Evolutionary conservation across 192 early-diverging fungal genomes (phyloP), one percentile per base, ranked within the genome.

Genomic region (Coemansia javaensis): DNA sequence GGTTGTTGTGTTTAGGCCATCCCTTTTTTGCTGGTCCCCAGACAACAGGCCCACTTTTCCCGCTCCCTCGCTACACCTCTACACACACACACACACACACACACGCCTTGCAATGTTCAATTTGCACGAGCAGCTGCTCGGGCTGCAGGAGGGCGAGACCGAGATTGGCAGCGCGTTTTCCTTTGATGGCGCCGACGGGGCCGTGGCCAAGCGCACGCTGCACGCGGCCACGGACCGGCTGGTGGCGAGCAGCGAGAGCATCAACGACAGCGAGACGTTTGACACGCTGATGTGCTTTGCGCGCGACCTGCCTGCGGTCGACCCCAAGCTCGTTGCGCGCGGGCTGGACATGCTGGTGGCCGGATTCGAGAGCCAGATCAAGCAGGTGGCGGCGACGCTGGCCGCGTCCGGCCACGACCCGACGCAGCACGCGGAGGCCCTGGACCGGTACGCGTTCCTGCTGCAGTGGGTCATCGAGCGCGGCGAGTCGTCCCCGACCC

Each of bases 371-470:
- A 69, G 75, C 33, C 84, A 89, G 54, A 79, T 87, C 21, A 67
- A 76, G 62, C 52, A 64, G 5, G 78, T 85, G 5, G 47, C 81
- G 14, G 59, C 50, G 8, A 86, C 88, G 33, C 41, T 93, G 34
- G 73, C 79, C 2, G 65, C 68, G 13, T 73, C 84, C 31, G 80
- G 82, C n/a, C 83, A 87, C 30, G 85, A 87, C 32, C 79, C 82
- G 32, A 77, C 82, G 10, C 53, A 73, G 13, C 84, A 91, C 59
- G 71, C 79, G 10, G 50, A 66, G 11, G 63, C 80, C 6, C 68
- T 95, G 7, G 89, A 94, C 63, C 77, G 89, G 50, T 95, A 92
- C 47, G 83, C 83, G 4, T 96, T 89, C 50, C 41, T 91, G 38
- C 64, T 91, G 39, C 82, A 87, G 47, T 96, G 93, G 91, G 66